Percentiles rank a stretch among this genome's conserved stretches.
Conservation (phyloP, 306 rosid species). For the Prinsepia uniflora region DNA sequence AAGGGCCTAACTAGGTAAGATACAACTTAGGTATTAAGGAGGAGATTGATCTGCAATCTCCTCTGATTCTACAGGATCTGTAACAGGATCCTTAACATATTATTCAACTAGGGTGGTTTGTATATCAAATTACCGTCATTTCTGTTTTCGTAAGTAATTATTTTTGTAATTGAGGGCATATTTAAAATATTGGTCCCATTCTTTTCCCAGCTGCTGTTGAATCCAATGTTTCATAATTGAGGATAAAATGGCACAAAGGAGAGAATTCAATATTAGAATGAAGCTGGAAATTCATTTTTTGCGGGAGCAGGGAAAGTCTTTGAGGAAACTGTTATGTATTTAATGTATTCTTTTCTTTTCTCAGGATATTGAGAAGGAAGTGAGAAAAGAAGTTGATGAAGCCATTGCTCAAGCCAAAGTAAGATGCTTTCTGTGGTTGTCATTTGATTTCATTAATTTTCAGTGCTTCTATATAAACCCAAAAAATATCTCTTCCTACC, state of each 20-base stretch:
- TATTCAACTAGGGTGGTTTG: not conserved
- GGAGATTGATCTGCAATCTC: too few relatives aligned
- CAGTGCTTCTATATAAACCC: too few relatives aligned
- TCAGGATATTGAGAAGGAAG: slow-evolving; percentile 83
- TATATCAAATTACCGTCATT: slow-evolving; percentile 7
- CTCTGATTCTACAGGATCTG: too few relatives aligned
- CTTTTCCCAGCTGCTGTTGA: not conserved
- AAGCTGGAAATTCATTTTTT: too few relatives aligned
- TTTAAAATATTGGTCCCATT: not conserved
- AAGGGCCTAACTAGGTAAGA: too few relatives aligned
- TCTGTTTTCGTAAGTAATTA: not conserved
- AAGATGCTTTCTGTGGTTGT: slow-evolving; percentile 16
- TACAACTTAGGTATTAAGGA: too few relatives aligned
- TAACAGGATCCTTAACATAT: too few relatives aligned
- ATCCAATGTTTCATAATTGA: too few relatives aligned
- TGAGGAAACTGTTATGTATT: slow-evolving; percentile 13
- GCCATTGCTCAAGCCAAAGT: slow-evolving; percentile 97
- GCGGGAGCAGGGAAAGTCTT: too few relatives aligned
- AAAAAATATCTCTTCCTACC: too few relatives aligned
- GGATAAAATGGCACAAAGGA: not conserved
- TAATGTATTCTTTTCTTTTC: not conserved
- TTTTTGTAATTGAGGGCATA: not conserved
- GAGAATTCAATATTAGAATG: too few relatives aligned
- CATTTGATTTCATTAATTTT: not conserved
- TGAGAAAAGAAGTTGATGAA: slow-evolving; percentile 78